A percentile compares a stretch with the other conserved stretches of the same genome.
phyloP scores from a whole-genome alignment of 140 eudicot species.

The Ambrosia hybrid region DNA sequence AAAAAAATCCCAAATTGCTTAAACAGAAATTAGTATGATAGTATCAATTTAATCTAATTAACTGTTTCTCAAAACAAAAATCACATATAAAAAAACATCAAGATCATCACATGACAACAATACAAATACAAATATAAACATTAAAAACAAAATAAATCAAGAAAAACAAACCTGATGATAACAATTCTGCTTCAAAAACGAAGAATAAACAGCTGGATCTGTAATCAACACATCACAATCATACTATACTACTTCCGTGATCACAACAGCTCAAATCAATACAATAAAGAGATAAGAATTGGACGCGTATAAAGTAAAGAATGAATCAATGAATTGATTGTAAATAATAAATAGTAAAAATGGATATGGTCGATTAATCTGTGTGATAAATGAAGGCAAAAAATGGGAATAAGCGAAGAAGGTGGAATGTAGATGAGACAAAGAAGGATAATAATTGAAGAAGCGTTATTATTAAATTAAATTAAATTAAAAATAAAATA shows the following conservation, averaged over 20 bases:
- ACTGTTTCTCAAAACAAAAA: neutral
- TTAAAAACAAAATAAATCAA: neutral
- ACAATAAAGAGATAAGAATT: slow-evolving; percentile 6
- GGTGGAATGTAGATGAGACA: neutral
- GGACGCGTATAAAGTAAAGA: neutral
- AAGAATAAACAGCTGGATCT: slow-evolving; percentile 20
- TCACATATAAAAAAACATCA: neutral
- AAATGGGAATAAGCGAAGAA: slow-evolving; percentile 34
- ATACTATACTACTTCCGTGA: slow-evolving; percentile 8
- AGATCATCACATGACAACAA: too few relatives aligned
- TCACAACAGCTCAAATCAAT: neutral
- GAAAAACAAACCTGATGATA: slow-evolving; percentile 23
- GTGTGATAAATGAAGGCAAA: slow-evolving; percentile 31
- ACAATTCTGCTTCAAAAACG: slow-evolving; percentile 25
- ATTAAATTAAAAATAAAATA: too few relatives aligned
- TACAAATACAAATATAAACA: slow-evolving; percentile 13
- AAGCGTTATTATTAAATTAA: too few relatives aligned
- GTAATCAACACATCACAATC: slow-evolving; percentile 22
- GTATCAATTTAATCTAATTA: too few relatives aligned
- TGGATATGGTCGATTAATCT: slow-evolving; percentile 5
- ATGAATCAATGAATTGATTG: neutral
- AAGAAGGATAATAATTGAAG: too few relatives aligned
- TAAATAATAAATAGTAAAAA: neutral
- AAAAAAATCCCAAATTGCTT: slow-evolving; percentile 8
- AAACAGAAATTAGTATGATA: neutral